Percentiles rank a stretch among this genome's conserved stretches.
Evolutionary conservation across 2,329 filamentous ascomycete species (phyloP).

Genomic region (Hirsutella thompsonii): DNA sequence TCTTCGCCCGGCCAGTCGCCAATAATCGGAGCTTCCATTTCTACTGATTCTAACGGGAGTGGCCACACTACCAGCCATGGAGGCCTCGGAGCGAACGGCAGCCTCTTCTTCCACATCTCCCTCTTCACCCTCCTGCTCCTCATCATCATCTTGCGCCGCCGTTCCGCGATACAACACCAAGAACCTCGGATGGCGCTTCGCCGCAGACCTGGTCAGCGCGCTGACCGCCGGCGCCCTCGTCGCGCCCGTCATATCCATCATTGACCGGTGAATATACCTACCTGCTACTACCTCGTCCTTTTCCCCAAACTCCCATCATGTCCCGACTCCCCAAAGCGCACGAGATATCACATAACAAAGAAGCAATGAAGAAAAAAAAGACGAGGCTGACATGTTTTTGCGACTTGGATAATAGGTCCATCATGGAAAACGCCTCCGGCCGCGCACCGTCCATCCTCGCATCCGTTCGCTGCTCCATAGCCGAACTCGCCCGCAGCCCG

Average conservation of each 20-base stretch:
- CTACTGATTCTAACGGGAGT: too few relatives aligned
- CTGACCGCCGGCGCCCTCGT: slow-evolving; percentile 61
- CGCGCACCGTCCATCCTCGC: slow-evolving; percentile 38
- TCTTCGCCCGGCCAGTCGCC: too few relatives aligned
- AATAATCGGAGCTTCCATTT: too few relatives aligned
- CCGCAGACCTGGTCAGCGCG: slow-evolving; percentile 56
- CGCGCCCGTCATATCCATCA: slow-evolving; percentile 74
- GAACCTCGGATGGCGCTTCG: slow-evolving; percentile 53
- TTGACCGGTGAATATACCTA: slow-evolving; percentile 54
- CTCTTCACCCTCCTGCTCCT: background rate
- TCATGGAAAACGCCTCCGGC: slow-evolving; percentile 73
- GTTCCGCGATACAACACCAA: slow-evolving; percentile 55
- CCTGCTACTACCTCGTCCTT: background rate
- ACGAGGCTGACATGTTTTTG: slow-evolving; percentile 8
- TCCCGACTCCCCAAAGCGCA: too few relatives aligned
- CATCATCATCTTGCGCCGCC: background rate
- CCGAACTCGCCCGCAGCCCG: slow-evolving; percentile 43
- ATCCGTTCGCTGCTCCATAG: slow-evolving; percentile 47
- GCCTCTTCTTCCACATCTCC: too few relatives aligned
- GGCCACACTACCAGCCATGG: too few relatives aligned
- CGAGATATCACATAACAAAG: too few relatives aligned
- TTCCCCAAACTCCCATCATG: slow-evolving; percentile 3
- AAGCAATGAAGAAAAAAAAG: too few relatives aligned
- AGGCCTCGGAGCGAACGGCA: too few relatives aligned
- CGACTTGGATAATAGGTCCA: slow-evolving; percentile 42